Percentiles rank a stretch among this genome's conserved stretches.
Evolutionary conservation across 768 basidiomycete genomes (phyloP).

Genomic region (Leucogyrophana mollusca): DNA sequence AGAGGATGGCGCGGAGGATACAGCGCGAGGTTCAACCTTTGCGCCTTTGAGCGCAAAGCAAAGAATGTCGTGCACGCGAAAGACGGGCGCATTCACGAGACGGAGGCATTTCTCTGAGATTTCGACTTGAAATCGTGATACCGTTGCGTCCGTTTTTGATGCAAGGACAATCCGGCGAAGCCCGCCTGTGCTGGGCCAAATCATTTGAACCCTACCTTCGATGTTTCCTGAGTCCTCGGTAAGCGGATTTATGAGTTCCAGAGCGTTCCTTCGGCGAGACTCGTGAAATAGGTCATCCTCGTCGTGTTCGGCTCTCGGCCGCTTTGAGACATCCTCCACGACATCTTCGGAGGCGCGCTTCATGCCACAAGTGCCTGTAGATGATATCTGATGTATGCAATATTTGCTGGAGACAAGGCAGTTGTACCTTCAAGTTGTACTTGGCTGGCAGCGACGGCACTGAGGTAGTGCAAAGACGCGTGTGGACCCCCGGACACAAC

Average conservation of each 20-base stretch:
- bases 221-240: conserved; percentile 38
- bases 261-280: conserved; percentile 24
- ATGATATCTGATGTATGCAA: too few relatives aligned
- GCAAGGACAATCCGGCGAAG: conserved; percentile 32
- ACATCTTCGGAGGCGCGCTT: conserved; percentile 3
- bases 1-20: conserved; percentile 25
- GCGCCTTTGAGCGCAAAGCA: conserved; percentile 48
- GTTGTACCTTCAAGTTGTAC: neutral
- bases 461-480: too few relatives aligned
- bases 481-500: conserved; percentile 7
- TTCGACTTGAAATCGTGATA: conserved; percentile 37
- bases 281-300: conserved; percentile 18
- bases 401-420: too few relatives aligned
- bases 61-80: conserved; percentile 42
- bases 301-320: neutral
- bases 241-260: conserved; percentile 31
- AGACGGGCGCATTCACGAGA: conserved; percentile 34
- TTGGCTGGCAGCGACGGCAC: neutral
- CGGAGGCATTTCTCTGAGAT: conserved; percentile 32
- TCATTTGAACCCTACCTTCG: conserved; percentile 42
- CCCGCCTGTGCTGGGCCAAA: conserved; percentile 34
- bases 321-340: conserved; percentile 1
- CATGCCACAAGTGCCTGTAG: conserved; percentile 1
- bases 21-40: conserved; percentile 26
- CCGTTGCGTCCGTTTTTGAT: conserved; percentile 10